A percentile compares a stretch with the other conserved stretches of the same genome.
phyloP scores from a whole-genome alignment of 164 flowering plant genomes.

The Vitis amurensis region DNA sequence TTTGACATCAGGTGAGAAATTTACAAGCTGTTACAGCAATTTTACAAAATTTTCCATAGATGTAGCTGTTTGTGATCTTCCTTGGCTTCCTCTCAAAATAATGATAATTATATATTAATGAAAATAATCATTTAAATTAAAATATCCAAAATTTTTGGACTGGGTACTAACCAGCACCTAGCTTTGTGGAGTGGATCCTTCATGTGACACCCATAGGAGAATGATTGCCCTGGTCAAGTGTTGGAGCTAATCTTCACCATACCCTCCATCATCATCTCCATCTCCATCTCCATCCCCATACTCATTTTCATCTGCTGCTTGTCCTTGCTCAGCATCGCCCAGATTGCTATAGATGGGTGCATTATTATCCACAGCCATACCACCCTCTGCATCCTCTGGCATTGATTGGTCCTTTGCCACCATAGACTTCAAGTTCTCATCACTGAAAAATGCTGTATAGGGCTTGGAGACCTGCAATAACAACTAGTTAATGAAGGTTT shows the following conservation, averaged over 20 bases:
- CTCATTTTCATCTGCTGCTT: conserved; percentile 32
- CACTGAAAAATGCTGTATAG: conserved; percentile 51
- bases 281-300: conserved; percentile 20
- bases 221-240: too few relatives aligned
- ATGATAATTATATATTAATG: too few relatives aligned
- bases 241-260: conserved; percentile 33
- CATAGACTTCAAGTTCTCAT: conserved; percentile 49
- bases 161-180: too few relatives aligned
- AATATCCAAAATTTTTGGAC: too few relatives aligned
- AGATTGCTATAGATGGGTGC: conserved; percentile 11
- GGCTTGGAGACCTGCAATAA: conserved; percentile 70
- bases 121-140: too few relatives aligned
- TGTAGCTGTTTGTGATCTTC: too few relatives aligned
- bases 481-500: background rate
- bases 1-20: too few relatives aligned
- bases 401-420: conserved; percentile 10
- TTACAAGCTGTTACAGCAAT: too few relatives aligned
- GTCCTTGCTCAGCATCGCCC: conserved; percentile 31
- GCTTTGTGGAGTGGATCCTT: too few relatives aligned
- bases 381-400: conserved; percentile 6
- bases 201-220: too few relatives aligned
- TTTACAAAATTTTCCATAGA: too few relatives aligned
- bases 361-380: conserved; percentile 10
- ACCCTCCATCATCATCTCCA: conserved; percentile 37
- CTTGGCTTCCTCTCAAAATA: too few relatives aligned